These are phyloP conservation scores for Arthroderma sp. DNA, from an alignment of 2,329 filamentous ascomycete genomes.

Conservation along the genomic window DNA sequence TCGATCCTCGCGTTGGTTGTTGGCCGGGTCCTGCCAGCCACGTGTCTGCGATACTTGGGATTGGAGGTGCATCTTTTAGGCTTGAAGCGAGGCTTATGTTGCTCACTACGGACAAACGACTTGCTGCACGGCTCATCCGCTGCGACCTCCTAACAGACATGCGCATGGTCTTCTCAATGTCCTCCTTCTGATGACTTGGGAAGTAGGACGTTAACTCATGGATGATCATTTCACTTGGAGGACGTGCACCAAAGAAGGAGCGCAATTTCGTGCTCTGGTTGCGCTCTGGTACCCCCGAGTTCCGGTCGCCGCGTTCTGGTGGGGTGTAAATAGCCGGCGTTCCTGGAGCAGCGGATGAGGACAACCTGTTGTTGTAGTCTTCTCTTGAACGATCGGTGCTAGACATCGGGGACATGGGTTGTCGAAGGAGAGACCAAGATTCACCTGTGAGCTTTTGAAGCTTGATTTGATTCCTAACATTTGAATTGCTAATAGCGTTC, in stretches of 20 bases:
- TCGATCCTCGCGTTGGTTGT: slow-evolving; percentile 37
- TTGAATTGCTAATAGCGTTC: slow-evolving; percentile 46
- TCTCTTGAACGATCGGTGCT: slow-evolving; percentile 27
- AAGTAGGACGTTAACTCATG: slow-evolving; percentile 96
- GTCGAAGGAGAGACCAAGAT: slow-evolving; percentile 70
- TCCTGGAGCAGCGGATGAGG: not conserved
- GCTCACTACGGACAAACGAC: slow-evolving; percentile 83
- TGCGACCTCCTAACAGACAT: slow-evolving; percentile 84
- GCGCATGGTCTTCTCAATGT: slow-evolving; percentile 89
- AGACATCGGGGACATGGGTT: slow-evolving; percentile 66
- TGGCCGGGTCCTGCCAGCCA: slow-evolving; percentile 53
- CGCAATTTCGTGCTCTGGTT: slow-evolving; percentile 29
- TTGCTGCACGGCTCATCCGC: slow-evolving; percentile 82
- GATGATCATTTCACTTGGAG: slow-evolving; percentile 92
- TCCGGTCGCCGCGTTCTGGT: slow-evolving; percentile 10
- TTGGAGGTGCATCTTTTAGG: slow-evolving; percentile 80
- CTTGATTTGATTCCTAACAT: slow-evolving; percentile 71
- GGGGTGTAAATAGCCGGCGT: slow-evolving; percentile 5
- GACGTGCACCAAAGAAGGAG: slow-evolving; percentile 78
- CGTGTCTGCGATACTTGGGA: slow-evolving; percentile 87
- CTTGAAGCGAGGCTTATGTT: slow-evolving; percentile 88
- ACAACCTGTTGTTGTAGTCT: slow-evolving; percentile 31
- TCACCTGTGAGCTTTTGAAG: slow-evolving; percentile 82
- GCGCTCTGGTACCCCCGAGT: slow-evolving; percentile 18
- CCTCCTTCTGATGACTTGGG: slow-evolving; percentile 82